Base-by-base conservation (phyloP, 345 rosid genomes). In the Ceriops zippeliana region DNA sequence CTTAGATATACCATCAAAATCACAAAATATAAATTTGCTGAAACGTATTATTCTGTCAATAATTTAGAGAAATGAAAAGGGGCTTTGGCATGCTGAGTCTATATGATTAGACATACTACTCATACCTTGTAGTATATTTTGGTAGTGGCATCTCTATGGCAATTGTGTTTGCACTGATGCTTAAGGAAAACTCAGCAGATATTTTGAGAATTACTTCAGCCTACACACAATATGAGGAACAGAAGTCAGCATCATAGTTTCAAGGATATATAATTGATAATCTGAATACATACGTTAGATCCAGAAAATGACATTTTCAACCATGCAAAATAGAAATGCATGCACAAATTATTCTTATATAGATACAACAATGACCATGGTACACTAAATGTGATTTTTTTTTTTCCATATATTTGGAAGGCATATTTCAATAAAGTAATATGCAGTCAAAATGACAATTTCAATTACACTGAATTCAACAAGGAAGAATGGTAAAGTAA, bases 181-280 rank as follows among this genome's bases (percentile, higher is more conserved):
- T 93, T 4, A 96, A 73, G 28, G 97, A 81, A 67, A 87, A 92
- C 79, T 95, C 98, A 0, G 98, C 96, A 0, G 81, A 84, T 82
- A 95, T 78, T 80, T 91, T 95, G 24, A 95, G 83, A 60, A 85
- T 88, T 66, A 92, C 92, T 85, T 95, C 99, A 58, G 97, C 99
- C 99, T 95, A 81, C 47, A 84, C 32, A 66, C 34, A 81, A 70
- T 27, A 78, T 28, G 56, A 79, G 62, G 64, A 35, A 46, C 26
- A 16, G 60, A 37, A 32, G 8, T 53, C 20, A 38, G 52, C 26
- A 8, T n/a, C 30, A 56, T 10, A 24, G 16, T 24, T 56, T 11
- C 49, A 42, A 13, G 30, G 19, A 56, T 16, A 56, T 27, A 24
- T 56, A 56, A 56, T 21, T 4, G 1, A 16, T 2, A 56, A 24